Conservation (phyloP, 2,329 filamentous ascomycete genomes). For the Scedosporium aurantiacum region DNA sequence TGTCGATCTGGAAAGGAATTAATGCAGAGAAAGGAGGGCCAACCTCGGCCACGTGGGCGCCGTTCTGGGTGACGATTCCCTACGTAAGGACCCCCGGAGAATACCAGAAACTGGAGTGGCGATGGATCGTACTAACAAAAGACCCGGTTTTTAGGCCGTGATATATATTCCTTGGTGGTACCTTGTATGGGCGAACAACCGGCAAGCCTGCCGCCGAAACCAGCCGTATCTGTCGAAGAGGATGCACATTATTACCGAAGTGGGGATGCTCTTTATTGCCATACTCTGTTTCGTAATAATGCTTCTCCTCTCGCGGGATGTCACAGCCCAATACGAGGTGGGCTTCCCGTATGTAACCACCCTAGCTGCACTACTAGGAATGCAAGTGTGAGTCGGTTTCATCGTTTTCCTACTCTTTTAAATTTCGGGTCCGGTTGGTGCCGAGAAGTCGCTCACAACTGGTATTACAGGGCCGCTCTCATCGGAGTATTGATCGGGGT, state of each 20-base stretch:
- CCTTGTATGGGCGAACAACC: conserved; percentile 2
- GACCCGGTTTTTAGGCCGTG: neutral
- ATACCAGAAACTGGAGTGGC: neutral
- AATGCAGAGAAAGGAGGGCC: neutral
- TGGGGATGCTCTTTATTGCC: neutral
- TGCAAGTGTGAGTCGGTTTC: conserved; percentile 2
- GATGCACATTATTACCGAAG: neutral
- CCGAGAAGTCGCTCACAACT: neutral
- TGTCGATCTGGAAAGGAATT: neutral
- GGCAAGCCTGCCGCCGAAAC: neutral
- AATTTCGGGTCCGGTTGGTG: neutral
- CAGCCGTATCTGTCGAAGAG: neutral
- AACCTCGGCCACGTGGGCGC: neutral
- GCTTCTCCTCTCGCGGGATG: neutral
- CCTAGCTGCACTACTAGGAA: neutral
- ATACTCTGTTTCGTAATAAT: neutral
- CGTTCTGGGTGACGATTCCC: conserved; percentile 3
- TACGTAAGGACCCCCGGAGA: neutral
- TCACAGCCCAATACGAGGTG: neutral
- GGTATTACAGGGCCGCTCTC: neutral
- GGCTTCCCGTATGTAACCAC: conserved; percentile 2
- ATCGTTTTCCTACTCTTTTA: neutral
- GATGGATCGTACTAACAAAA: neutral
- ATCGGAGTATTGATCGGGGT: neutral
- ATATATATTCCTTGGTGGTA: conserved; percentile 6